Base-by-base conservation (phyloP, 2,329 filamentous ascomycete genomes). In the Trichoderma afroharzianum region DNA sequence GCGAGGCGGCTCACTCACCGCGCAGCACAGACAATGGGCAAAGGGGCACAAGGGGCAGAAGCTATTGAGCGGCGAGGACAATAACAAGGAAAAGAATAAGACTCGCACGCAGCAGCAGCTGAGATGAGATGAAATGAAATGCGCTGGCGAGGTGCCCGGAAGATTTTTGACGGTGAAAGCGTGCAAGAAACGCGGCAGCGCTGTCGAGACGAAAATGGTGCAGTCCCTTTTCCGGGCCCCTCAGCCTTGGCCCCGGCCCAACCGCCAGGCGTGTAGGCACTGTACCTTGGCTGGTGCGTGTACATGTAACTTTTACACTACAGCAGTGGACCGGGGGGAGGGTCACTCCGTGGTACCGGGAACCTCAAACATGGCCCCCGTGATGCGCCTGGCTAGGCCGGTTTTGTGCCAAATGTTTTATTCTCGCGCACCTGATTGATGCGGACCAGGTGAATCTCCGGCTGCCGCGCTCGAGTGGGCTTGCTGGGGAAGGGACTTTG, bases 191-290 rank as follows among this genome's bases (percentile, higher is more conserved):
- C 39, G 63, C 63, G 57, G 70, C 70, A 58, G 15, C 26, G 63
- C 36, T 39, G 30, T 39, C 53, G 64, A 68, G 50, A 50, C 26
- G 59, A 61, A 63, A 72, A 69, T 39, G 59, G 70, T 33, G 30
- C 59, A 50, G 64, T 70, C 71, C 71, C 64, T 63, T 72, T 72
- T 70, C 55, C 70, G 55, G n/a, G n/a, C n/a, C n/a, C n/a, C n/a
- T n/a, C n/a, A n/a, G n/a, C n/a, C n/a, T n/a, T n/a, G 39, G 21
- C 66, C 66, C 55, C 64, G 63, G 63, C 47, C 53, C 61, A 63
- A 64, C 68, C 68, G 61, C 61, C 43, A 57, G 50, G 30, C 30
- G 26, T 30, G 62, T 50, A n/a, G n/a, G n/a, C n/a, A n/a, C 58
- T 33, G 58, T 62, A 47, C 36, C 36, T 43, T 43, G 18, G 32